Percentiles rank a stretch among this genome's conserved stretches.
Conservation (phyloP, 2,329 filamentous ascomycete genomes). For the Alternaria infectoria region DNA sequence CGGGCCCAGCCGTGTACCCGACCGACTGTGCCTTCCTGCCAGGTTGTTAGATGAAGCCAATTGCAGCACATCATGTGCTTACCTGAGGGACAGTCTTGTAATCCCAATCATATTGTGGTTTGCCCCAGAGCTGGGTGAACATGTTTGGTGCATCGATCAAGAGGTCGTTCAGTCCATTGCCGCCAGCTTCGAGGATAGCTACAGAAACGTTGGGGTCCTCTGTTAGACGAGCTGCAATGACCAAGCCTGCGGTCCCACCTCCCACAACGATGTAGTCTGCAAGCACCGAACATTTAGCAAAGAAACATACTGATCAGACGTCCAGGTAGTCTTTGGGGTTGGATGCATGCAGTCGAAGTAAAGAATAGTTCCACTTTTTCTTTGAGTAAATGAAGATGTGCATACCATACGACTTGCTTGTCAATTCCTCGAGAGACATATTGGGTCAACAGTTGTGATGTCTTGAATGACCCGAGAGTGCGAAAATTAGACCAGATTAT, state of each 20-base stretch:
- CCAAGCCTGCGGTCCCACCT: conserved; percentile 40
- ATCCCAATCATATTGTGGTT: conserved; percentile 42
- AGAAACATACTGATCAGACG: not conserved
- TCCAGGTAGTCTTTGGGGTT: no score
- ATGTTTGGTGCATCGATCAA: conserved; percentile 38
- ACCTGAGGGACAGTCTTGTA: conserved; percentile 41
- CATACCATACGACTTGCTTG: conserved; percentile 26
- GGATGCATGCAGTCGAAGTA: no score
- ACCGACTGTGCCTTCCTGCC: conserved; percentile 29
- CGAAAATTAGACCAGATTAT: not conserved
- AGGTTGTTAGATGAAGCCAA: conserved; percentile 1
- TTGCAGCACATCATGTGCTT: not conserved
- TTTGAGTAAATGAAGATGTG: not conserved
- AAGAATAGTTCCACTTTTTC: no score
- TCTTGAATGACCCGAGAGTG: no score
- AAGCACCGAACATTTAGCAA: not conserved
- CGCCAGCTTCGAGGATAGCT: conserved; percentile 37
- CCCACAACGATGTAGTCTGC: conserved; percentile 32
- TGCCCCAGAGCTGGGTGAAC: conserved; percentile 32
- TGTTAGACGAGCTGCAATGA: conserved; percentile 36
- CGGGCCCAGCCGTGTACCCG: conserved; percentile 34
- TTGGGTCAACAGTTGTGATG: not conserved
- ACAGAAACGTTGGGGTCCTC: conserved; percentile 37
- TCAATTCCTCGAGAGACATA: conserved; percentile 34
- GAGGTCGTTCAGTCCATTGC: conserved; percentile 32